Base-by-base conservation (phyloP, 176 grass and related monocot species). In the Oryza australiensis region DNA sequence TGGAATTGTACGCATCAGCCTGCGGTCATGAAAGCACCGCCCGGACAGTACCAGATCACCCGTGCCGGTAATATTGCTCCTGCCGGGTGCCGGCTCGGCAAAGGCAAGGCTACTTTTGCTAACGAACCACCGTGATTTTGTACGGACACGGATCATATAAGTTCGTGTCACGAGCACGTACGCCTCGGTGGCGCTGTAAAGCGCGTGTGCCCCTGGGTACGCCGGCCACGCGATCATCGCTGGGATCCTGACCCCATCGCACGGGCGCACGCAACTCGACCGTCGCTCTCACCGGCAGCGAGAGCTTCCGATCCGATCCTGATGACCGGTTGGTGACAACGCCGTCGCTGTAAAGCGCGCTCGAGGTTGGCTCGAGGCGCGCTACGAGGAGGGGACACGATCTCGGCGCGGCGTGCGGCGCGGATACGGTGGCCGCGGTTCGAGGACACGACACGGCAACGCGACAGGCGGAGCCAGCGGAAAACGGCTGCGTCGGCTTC, bases 301-400 rank as follows among this genome's bases (percentile, higher is more conserved):
- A 48, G 55, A 23, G 7, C 24, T 28, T 6, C 51, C 37, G 34
- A 42, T 62, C 49, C 51, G 51, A 30, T 60, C 49, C 22, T 60
- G 55, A 24, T 24, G 48, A 9, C 35, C 48, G 46, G 2, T 20
- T 42, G 15, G 20, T 1, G 66, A 16, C 32, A 65, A 70, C 12
- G 64, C 77, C n/a, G 64, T 22, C 66, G 78, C 67, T 81, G 79
- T 62, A 71, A 81, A 81, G 67, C 13, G 3, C 22, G 68, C 1
- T 1, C 23, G 70, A 49, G 70, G 70, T 2, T 48, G 41, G 13
- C 20, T 12, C 20, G 35, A 27, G 3, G 2, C 22, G 22, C 23
- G 51, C 34, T 38, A 38, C 79, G 20, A 10, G 26, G 30, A 40
- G 48, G 65, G 38, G 48, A 57, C 65, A 81, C 33, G 22, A 60